Base-by-base conservation (phyloP, 768 basidiomycete genomes). In the Psilocybe sp. region DNA sequence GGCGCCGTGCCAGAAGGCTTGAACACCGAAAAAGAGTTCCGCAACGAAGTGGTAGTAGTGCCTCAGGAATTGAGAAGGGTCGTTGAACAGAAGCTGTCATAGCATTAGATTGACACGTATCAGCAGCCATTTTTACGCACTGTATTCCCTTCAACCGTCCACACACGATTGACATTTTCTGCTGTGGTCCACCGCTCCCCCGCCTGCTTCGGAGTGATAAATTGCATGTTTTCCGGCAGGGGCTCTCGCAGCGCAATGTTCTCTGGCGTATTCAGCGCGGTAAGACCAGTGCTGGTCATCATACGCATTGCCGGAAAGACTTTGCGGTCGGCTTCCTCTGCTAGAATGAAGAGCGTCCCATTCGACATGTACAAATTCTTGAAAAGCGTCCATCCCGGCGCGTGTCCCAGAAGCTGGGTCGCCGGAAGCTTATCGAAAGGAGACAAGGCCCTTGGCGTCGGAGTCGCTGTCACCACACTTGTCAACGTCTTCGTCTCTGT, bases 11-110 rank as follows among this genome's bases (percentile, higher is more conserved):
- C 85, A 89, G 58, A 89, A 79, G 1, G 87, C 79, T 77, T 88
- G 89, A 3, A 79, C 69, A 31, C 90, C 91, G 31, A 92, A 71
- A 49, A 90, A 69, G 41, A 90, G 80, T 62, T 94, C 92, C 0
- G 87, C 92, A 31, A 86, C 87, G 51, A 90, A 85, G 67, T 93
- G 92, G 66, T 92, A 93, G 65, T 92, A 93, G 63, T 93, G 92
- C 40, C 75, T 71, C n/a, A 92, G 75, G 75, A 93, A 88, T 60
- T 90, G 87, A 1, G 64, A 49, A 0, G 89, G 86, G 52, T 89
- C 89, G 61, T 87, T 87, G 59, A 85, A 74, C 34, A 83, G 63
- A 10, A 82, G 56, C 81, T 83, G 23, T 28, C 23, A 40, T 16
- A 42, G n/a, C 34, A 37, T 32, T n/a, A 33, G 4, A 44, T 33